Base-by-base conservation (phyloP, 305 asterid genomes). In the Fraxinus floribunda region DNA sequence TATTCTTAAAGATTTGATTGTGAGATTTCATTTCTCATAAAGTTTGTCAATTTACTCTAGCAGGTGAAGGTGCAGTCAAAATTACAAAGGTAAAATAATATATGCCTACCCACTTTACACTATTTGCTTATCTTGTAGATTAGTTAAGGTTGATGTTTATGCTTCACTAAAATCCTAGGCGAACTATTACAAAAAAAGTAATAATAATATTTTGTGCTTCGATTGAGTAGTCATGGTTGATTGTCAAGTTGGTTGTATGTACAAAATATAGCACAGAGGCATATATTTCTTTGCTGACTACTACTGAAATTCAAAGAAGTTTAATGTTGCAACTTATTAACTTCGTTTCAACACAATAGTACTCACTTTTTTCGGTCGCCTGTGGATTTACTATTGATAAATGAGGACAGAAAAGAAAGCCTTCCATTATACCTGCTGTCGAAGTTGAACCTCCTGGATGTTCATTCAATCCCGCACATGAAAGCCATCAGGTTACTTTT, bases 361-460 rank as follows among this genome's bases (percentile, higher is more conserved):
- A 76, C 7, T 73, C 60, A 80, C 60, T 20, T 70, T 44, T 4
- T 79, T 24, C 24, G 10, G 75, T 30, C 20, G 20, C 66, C 30
- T 35, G 29, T 78, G 73, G 62, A 81, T 86, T 85, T 52, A 68
- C 77, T 78, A 79, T 71, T 73, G 30, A 13, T 78, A 80, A 7
- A 71, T 38, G 22, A 36, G 92, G 80, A 82, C 94, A 96, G 99
- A 92, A 85, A 83, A 15, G 89, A 74, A 93, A 87, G 92, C 73
- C 89, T 82, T 88, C 88, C 32, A 46, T 87, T 80, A 93, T 96
- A 84, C 98, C 98, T 85, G 98, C 98, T 44, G 98, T 96, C 52
- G 98, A 94, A 89, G 91, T 96, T 85, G 98, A 96, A 86, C 97
- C 87, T 82, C 86, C 91, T 66, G 98, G 99, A 64, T 96, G 98